These are phyloP conservation scores for Trichosporon sp. DNA, from an alignment of 1,284 basidiomycete genomes.

Conservation along the genomic window DNA sequence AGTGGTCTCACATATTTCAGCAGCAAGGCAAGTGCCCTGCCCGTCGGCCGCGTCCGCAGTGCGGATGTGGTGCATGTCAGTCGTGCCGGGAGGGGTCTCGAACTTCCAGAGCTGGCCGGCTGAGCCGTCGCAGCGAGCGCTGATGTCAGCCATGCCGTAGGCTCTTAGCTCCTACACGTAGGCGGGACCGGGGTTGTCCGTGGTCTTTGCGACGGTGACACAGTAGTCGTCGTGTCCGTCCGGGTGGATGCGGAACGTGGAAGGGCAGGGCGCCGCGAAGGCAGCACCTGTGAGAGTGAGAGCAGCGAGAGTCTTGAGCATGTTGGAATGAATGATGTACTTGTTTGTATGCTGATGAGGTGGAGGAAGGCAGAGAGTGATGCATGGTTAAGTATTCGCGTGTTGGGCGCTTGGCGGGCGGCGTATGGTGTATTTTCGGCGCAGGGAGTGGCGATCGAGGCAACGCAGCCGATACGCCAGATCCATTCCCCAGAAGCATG, in stretches of 20 bases:
- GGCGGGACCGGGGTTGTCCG: background rate
- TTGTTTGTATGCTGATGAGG: background rate
- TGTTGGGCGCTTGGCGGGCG: background rate
- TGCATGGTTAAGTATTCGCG: background rate
- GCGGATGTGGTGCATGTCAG: slow-evolving; percentile 22
- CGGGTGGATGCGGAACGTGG: slow-evolving; percentile 24
- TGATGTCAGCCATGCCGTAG: background rate
- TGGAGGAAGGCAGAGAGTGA: background rate
- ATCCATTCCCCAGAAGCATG: background rate
- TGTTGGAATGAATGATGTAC: background rate
- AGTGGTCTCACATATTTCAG: slow-evolving; percentile 21
- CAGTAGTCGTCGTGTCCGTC: slow-evolving; percentile 22
- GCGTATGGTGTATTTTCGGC: background rate
- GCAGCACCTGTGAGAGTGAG: slow-evolving; percentile 4
- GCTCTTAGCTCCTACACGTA: background rate
- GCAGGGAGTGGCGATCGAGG: background rate
- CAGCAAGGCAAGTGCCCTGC: slow-evolving; percentile 19
- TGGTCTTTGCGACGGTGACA: slow-evolving; percentile 17
- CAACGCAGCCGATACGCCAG: background rate
- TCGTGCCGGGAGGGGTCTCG: slow-evolving; percentile 3
- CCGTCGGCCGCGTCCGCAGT: background rate
- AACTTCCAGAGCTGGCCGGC: slow-evolving; percentile 21
- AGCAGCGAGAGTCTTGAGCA: slow-evolving; percentile 12
- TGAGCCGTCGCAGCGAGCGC: slow-evolving; percentile 18
- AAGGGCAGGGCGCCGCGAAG: slow-evolving; percentile 1